These are phyloP conservation scores for Colletotrichum scovillei DNA, from an alignment of 2,329 filamentous ascomycete genomes.

Conservation along the genomic window DNA sequence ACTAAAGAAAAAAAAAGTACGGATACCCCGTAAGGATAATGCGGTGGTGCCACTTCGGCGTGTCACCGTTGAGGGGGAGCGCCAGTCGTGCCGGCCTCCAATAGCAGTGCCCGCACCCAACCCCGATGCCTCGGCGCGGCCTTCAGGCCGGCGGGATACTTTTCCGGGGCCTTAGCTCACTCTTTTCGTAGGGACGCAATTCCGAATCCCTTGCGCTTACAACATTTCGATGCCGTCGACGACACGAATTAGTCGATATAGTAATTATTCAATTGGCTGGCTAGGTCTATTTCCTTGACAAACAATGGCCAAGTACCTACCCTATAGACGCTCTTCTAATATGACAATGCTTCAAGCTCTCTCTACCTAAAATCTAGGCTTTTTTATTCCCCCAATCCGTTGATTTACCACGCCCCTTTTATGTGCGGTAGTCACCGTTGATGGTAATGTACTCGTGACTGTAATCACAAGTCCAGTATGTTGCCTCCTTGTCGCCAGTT, in stretches of 20 bases:
- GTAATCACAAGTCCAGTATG: constrained; percentile 89
- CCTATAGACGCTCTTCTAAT: neutral
- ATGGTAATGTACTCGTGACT: constrained; percentile 83
- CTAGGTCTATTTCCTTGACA: neutral
- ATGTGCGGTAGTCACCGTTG: constrained; percentile 75
- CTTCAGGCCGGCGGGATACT: neutral
- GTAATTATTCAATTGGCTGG: neutral
- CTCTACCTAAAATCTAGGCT: too few relatives aligned
- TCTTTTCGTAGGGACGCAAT: neutral
- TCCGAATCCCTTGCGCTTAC: neutral
- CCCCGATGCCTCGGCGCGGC: constrained; percentile 30
- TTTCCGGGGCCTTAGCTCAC: neutral
- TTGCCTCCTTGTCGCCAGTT: constrained; percentile 74
- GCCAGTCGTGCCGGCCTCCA: constrained; percentile 12
- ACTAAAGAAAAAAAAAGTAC: neutral
- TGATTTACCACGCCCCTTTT: neutral
- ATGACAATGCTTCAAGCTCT: neutral
- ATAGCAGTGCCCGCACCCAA: constrained; percentile 4
- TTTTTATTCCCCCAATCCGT: too few relatives aligned
- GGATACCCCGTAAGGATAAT: neutral
- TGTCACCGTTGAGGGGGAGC: constrained; percentile 17
- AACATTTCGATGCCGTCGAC: neutral
- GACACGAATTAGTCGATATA: neutral
- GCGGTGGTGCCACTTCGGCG: constrained; percentile 21
- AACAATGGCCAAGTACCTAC: too few relatives aligned